Conservation (phyloP, 805 yeast species). For the Candida succiphila region DNA sequence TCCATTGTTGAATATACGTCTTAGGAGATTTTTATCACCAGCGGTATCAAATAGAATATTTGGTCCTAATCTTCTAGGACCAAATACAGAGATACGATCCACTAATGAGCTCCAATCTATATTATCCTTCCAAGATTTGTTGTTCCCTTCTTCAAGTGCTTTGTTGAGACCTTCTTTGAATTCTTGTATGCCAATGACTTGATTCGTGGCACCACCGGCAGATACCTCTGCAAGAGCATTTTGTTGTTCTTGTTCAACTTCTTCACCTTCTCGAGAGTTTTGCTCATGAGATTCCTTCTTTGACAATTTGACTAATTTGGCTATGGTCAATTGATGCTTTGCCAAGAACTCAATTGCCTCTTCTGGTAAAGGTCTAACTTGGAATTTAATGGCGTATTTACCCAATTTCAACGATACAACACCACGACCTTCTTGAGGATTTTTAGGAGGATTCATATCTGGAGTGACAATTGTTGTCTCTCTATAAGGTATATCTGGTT, state of each 20-base stretch:
- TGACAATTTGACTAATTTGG: slow-evolving; percentile 22
- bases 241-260: slow-evolving; percentile 22
- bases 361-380: slow-evolving; percentile 45
- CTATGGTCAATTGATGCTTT: slow-evolving; percentile 34
- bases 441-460: slow-evolving; percentile 41
- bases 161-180: slow-evolving; percentile 25
- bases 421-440: slow-evolving; percentile 38
- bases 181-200: slow-evolving; percentile 13
- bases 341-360: slow-evolving; percentile 38
- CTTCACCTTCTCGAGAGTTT: slow-evolving; percentile 41
- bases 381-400: slow-evolving; percentile 29
- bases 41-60: slow-evolving; percentile 58
- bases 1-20: slow-evolving; percentile 19
- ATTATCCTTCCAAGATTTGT: slow-evolving; percentile 11
- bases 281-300: slow-evolving; percentile 35
- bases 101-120: slow-evolving; percentile 21
- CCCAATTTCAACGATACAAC: slow-evolving; percentile 41
- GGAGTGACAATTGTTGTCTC: slow-evolving; percentile 59
- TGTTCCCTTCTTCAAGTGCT: slow-evolving; percentile 11
- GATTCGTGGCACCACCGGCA: slow-evolving; percentile 6
- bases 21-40: slow-evolving; percentile 17
- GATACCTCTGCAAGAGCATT: slow-evolving; percentile 6
- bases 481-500: slow-evolving; percentile 90
- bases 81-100: slow-evolving; percentile 51
- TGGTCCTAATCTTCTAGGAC: slow-evolving; percentile 69